A percentile compares a stretch with the other conserved stretches of the same genome.
Evolutionary conservation across 108 stramenopile species (phyloP).

Genomic region (Nannochloropsis granulata): DNA sequence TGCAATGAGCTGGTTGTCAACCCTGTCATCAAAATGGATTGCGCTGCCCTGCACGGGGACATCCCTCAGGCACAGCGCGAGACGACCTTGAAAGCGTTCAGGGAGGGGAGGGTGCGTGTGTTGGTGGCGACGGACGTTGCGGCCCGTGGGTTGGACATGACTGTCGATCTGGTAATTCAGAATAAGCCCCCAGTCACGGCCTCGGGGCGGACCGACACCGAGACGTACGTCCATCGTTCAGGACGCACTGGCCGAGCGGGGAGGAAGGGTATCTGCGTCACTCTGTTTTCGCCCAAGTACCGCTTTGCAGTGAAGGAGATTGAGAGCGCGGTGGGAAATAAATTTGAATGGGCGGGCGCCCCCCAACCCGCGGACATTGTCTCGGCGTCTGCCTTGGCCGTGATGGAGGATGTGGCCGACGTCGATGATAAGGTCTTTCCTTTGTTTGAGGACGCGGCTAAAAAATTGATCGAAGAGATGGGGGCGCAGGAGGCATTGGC

Average conservation of each 20-base stretch:
- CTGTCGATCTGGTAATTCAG: conserved; percentile 90
- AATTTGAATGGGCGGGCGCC: neutral
- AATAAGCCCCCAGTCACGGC: conserved; percentile 59
- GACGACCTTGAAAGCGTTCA: conserved; percentile 80
- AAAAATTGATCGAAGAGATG: conserved; percentile 25
- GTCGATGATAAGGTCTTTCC: conserved; percentile 24
- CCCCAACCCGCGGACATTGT: conserved; percentile 41
- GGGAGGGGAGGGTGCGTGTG: conserved; percentile 79
- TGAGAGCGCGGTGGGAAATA: conserved; percentile 43
- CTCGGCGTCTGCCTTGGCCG: conserved; percentile 25
- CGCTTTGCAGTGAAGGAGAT: conserved; percentile 73
- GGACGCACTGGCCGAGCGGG: conserved; percentile 97
- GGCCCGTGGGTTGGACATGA: conserved; percentile 95
- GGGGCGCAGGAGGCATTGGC: conserved; percentile 36
- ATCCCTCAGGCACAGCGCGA: conserved; percentile 95
- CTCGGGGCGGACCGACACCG: conserved; percentile 58
- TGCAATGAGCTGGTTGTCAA: conserved; percentile 54
- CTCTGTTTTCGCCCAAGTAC: conserved; percentile 61
- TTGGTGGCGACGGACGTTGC: conserved; percentile 99
- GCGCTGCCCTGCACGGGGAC: conserved; percentile 89
- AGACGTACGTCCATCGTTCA: conserved; percentile 77
- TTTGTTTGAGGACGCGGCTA: conserved; percentile 14
- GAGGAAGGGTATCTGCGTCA: conserved; percentile 77
- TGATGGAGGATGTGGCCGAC: conserved; percentile 24
- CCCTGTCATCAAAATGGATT: conserved; percentile 22